Conservation (phyloP, 148 eudicot species). For the Chenopodium berlandieri region DNA sequence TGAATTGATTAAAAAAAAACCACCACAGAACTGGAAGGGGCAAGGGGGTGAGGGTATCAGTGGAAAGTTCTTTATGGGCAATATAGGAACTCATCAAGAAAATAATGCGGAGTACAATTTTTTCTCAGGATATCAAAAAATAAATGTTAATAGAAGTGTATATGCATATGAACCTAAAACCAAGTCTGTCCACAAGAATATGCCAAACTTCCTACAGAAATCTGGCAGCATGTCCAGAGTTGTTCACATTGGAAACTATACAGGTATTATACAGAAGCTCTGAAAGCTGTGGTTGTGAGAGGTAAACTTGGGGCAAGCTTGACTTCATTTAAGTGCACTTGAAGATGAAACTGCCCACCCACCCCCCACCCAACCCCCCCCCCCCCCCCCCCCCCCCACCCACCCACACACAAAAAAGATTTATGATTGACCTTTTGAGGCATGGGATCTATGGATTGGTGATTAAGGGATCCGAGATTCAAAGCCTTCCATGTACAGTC, state of each 20-base stretch:
- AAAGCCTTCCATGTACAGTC: neutral
- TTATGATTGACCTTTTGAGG: neutral
- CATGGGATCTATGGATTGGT: neutral
- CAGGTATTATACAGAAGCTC: too few species aligned
- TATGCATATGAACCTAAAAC: too few species aligned
- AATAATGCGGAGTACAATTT: too few species aligned
- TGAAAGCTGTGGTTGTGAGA: neutral
- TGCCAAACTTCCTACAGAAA: neutral
- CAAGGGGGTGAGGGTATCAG: neutral
- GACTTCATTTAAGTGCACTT: neutral
- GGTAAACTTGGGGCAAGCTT: neutral
- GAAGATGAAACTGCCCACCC: neutral
- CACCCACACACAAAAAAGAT: too few species aligned
- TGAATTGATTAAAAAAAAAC: neutral
- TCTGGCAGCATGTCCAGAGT: neutral
- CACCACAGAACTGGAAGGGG: slow-evolving; percentile 1
- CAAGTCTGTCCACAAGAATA: neutral
- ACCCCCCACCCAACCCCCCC: too few species aligned
- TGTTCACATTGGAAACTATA: too few species aligned
- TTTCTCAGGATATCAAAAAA: too few species aligned
- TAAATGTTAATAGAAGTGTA: too few species aligned
- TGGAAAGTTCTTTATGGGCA: too few species aligned
- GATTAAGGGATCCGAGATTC: neutral
- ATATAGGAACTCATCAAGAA: neutral
- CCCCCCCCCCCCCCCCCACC: too few species aligned